phyloP scores from a whole-genome alignment of 169 alveolate species.

The Neospora caninum region DNA sequence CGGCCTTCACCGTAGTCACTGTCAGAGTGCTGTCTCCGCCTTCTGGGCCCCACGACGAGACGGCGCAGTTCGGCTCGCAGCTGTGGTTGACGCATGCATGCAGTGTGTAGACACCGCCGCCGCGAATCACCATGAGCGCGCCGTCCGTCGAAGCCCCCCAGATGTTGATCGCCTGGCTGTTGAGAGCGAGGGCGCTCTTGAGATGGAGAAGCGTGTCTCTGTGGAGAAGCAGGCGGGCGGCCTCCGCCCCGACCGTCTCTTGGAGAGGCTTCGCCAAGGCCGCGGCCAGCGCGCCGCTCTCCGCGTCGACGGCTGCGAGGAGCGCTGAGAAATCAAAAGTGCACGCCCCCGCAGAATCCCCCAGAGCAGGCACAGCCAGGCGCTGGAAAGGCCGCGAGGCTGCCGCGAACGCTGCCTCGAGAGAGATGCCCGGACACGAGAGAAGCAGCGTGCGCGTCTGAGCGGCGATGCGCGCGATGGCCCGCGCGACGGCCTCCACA shows the following conservation, averaged over 20 bases:
- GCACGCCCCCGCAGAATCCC: neutral
- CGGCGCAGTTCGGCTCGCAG: conserved; percentile 28
- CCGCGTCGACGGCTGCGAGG: neutral
- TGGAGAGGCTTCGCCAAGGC: neutral
- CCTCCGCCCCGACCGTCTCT: neutral
- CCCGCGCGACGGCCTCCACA: neutral
- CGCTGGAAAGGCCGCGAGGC: neutral
- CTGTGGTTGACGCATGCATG: conserved; percentile 29
- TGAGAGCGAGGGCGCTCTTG: neutral
- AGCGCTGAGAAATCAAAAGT: neutral
- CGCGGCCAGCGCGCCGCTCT: neutral
- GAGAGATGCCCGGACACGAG: neutral
- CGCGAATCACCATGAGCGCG: neutral
- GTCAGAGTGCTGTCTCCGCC: neutral
- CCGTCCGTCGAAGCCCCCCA: conserved; percentile 1
- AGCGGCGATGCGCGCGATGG: conserved; percentile 15
- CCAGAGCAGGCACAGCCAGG: neutral
- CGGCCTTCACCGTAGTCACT: neutral
- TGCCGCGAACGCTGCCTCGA: neutral
- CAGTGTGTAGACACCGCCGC: conserved; percentile 9
- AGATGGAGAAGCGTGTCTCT: neutral
- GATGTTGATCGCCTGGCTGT: neutral
- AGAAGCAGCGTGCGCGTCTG: conserved; percentile 1
- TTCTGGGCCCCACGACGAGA: neutral
- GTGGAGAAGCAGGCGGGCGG: neutral